Evolutionary conservation across 2,329 filamentous ascomycete species (phyloP).

Genomic region (Claviceps sorghi): DNA sequence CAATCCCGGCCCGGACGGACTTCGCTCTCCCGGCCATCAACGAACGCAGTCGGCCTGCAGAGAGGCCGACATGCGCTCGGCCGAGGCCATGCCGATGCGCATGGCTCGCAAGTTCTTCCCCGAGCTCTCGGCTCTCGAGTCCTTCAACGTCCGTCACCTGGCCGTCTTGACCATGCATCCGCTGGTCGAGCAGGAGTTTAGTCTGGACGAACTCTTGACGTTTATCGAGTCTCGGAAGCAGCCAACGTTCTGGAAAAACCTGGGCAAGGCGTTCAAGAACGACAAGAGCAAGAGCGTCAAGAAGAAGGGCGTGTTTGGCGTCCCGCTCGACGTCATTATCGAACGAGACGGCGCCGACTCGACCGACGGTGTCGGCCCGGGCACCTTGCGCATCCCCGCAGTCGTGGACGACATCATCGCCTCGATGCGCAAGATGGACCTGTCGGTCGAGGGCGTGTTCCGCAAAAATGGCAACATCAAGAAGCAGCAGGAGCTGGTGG

Average conservation of each 20-base stretch:
- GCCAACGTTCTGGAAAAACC: constrained; percentile 94
- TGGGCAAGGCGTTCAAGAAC: constrained; percentile 90
- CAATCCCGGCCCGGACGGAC: constrained; percentile 28
- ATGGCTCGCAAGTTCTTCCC: constrained; percentile 77
- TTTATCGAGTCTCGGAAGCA: constrained; percentile 84
- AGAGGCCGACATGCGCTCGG: constrained; percentile 34
- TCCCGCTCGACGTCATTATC: constrained; percentile 74
- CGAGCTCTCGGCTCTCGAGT: constrained; percentile 85
- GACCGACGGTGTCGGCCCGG: constrained; percentile 91
- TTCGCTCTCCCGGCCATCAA: constrained; percentile 51
- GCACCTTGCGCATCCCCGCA: constrained; percentile 78
- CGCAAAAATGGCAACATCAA: constrained; percentile 98
- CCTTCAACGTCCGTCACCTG: constrained; percentile 92
- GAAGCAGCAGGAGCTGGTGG: constrained; percentile 71
- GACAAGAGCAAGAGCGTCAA: constrained; percentile 63
- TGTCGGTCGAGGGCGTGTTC: constrained; percentile 97
- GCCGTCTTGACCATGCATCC: constrained; percentile 93
- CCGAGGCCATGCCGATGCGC: constrained; percentile 39
- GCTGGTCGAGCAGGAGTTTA: constrained; percentile 76
- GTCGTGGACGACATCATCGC: constrained; percentile 88
- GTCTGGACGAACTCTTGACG: constrained; percentile 80
- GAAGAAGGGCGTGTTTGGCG: constrained; percentile 89
- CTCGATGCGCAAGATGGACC: constrained; percentile 96
- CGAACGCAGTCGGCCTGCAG: constrained; percentile 43
- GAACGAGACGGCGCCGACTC: constrained; percentile 93